Percentiles rank a stretch among this genome's conserved stretches.
phyloP scores from a whole-genome alignment of 2,329 filamentous ascomycete species.

The Pseudogymnoascus sp. region DNA sequence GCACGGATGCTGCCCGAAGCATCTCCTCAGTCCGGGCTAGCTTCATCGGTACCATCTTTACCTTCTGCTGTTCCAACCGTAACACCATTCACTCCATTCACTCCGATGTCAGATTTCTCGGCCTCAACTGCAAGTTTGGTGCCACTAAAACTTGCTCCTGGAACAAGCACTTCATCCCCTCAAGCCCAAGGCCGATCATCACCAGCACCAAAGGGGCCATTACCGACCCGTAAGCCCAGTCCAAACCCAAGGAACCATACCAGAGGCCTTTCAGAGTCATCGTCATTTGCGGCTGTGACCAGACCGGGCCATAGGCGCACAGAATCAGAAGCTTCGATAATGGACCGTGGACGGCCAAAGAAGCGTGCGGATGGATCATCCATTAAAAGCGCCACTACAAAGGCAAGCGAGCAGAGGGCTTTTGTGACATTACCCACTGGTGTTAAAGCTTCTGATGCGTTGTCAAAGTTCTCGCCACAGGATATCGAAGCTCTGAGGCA shows the following conservation, averaged over 20 bases:
- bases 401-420: constrained; percentile 43
- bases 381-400: constrained; percentile 28
- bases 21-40: constrained; percentile 36
- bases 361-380: constrained; percentile 41
- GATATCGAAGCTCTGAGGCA: constrained; percentile 47
- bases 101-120: constrained; percentile 32
- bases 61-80: constrained; percentile 5
- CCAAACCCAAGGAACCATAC: not conserved
- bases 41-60: not conserved
- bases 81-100: constrained; percentile 33
- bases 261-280: not conserved
- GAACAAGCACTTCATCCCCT: not conserved
- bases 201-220: constrained; percentile 14
- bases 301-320: constrained; percentile 40
- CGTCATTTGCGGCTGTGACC: not conserved
- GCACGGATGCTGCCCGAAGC: constrained; percentile 34
- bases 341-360: constrained; percentile 54
- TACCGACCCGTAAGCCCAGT: constrained; percentile 1
- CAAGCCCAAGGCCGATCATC: constrained; percentile 18
- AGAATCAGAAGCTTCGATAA: constrained; percentile 50
- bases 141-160: not conserved
- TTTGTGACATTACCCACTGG: constrained; percentile 56
- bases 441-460: constrained; percentile 45
- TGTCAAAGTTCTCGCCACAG: constrained; percentile 36
- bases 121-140: not conserved